Evolutionary conservation across 2,329 filamentous ascomycete species (phyloP).

Genomic region (Scedosporium apiospermum): DNA sequence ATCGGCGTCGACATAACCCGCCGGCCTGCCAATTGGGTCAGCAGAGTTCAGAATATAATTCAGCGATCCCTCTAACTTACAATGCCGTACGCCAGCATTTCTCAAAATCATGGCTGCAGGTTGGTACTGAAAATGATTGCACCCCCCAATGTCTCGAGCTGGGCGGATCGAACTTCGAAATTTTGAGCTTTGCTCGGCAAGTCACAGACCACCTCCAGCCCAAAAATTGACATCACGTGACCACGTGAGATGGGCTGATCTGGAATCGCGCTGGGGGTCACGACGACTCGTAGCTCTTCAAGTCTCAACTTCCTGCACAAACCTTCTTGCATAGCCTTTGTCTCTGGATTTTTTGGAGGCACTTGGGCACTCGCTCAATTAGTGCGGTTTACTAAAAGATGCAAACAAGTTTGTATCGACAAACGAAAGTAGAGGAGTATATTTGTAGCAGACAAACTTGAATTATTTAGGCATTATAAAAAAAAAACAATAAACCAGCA

Average conservation of each 20-base stretch:
- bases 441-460: too few species aligned
- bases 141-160: background rate
- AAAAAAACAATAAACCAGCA: background rate
- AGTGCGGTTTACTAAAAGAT: too few species aligned
- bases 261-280: background rate
- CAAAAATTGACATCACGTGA: constrained; percentile 3
- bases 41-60: constrained; percentile 6
- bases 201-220: background rate
- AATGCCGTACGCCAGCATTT: constrained; percentile 43
- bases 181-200: constrained; percentile 10
- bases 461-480: constrained; percentile 1
- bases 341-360: too few species aligned
- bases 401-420: too few species aligned
- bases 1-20: constrained; percentile 38
- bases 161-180: background rate
- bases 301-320: background rate
- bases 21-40: constrained; percentile 32
- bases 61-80: constrained; percentile 25
- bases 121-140: constrained; percentile 9
- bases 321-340: background rate
- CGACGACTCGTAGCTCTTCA: background rate
- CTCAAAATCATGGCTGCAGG: constrained; percentile 43
- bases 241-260: constrained; percentile 7
- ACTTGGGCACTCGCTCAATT: too few species aligned
- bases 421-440: too few species aligned